phyloP scores from a whole-genome alignment of 2,329 filamentous ascomycete genomes.

The Hysterium pulicare region DNA sequence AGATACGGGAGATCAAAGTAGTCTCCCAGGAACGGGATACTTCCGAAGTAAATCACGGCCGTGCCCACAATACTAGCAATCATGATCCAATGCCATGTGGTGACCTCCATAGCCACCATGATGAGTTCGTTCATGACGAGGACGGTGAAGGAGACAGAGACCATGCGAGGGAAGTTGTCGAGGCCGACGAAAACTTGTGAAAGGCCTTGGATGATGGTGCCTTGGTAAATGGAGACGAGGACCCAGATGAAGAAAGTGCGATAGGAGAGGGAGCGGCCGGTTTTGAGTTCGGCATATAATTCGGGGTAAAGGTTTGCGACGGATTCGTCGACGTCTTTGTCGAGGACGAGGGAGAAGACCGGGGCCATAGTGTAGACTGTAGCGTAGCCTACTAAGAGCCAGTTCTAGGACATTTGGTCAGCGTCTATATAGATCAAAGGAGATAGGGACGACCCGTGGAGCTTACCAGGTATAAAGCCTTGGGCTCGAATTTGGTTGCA shows the following conservation, averaged over 20 bases:
- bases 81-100: conserved; percentile 96
- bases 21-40: conserved; percentile 78
- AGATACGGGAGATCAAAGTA: conserved; percentile 87
- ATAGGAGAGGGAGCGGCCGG: conserved; percentile 81
- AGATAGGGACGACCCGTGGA: not conserved
- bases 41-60: conserved; percentile 72
- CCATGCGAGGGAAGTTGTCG: conserved; percentile 57
- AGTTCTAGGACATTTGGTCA: conserved; percentile 57
- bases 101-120: conserved; percentile 96
- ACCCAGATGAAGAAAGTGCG: conserved; percentile 97
- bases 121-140: conserved; percentile 90
- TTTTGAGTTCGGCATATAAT: conserved; percentile 94
- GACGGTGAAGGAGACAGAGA: conserved; percentile 86
- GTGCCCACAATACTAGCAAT: conserved; percentile 80
- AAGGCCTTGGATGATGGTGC: conserved; percentile 91
- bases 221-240: conserved; percentile 90
- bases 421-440: not conserved
- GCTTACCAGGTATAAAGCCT: conserved; percentile 77
- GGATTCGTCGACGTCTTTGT: conserved; percentile 91
- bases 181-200: conserved; percentile 66
- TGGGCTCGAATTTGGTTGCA: conserved; percentile 85
- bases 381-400: conserved; percentile 94
- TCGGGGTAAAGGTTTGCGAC: conserved; percentile 95
- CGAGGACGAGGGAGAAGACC: conserved; percentile 88
- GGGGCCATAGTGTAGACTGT: conserved; percentile 93